Percentiles rank a stretch among this genome's conserved stretches.
These are phyloP conservation scores for Carex littledalei DNA, from an alignment of 176 grass and related monocot genomes.

Conservation along the genomic window DNA sequence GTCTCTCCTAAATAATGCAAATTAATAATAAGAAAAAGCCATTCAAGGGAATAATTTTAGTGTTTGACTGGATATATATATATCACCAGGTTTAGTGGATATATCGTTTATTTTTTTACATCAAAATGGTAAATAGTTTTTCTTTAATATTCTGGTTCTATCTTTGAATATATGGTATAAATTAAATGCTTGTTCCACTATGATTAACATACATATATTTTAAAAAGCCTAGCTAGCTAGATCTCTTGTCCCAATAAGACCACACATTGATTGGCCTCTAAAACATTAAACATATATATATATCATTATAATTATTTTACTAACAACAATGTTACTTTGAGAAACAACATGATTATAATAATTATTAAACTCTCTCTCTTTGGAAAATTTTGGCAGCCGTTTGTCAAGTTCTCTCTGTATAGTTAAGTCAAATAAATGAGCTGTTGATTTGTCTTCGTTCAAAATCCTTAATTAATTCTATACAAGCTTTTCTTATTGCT, in stretches of 20 bases:
- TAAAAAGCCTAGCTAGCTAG: neutral
- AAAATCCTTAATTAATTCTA: neutral
- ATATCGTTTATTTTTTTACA: neutral
- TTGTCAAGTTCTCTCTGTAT: neutral
- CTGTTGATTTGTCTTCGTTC: neutral
- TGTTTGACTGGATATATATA: slow-evolving; percentile 5
- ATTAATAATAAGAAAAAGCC: neutral
- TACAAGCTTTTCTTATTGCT: neutral
- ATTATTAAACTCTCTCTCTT: neutral
- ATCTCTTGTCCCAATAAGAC: neutral
- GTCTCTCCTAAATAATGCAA: neutral
- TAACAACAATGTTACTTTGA: slow-evolving; percentile 1
- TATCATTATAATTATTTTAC: neutral
- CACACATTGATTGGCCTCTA: slow-evolving; percentile 5
- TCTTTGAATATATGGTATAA: neutral
- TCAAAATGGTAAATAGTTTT: neutral
- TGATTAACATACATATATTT: neutral
- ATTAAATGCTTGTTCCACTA: neutral
- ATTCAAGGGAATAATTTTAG: neutral
- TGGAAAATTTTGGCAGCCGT: neutral
- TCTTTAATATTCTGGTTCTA: neutral
- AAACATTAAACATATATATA: neutral
- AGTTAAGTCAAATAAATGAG: slow-evolving; percentile 1
- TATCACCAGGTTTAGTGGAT: neutral
- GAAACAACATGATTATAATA: neutral